Evolutionary conservation across 345 rosid species (phyloP), one percentile per base, ranked within the genome.

Genomic region (Eucalyptus pauciflora): DNA sequence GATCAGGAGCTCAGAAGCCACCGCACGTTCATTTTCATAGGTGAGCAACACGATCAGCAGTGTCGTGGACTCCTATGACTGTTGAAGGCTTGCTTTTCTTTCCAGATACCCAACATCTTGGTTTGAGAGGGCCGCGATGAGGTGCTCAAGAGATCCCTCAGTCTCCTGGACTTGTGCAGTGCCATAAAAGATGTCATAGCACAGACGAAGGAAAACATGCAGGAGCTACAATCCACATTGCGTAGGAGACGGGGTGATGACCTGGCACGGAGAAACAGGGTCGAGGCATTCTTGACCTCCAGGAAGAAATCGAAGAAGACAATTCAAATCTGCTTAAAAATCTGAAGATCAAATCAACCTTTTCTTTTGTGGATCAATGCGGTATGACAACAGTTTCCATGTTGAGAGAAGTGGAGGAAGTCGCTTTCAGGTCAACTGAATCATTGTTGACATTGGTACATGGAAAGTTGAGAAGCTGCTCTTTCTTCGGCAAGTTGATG

Each of bases 281-380:
- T 93, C 46, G 91, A 88, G 87, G 93, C 92, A 62, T 94, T 91
- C 91, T 45, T 94, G 25, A 85, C 92, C 89, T 89, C 92, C 3
- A 93, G 96, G 92, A 94, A 91, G 87, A 52, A 86, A 9, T 86
- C 89, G 50, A 93, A 92, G 88, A 94, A 90, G 88, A 90, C 93
- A 86, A 87, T 93, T 87, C 90, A 89, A 14, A 93, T 93, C 91
- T 88, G 20, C 60, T 88, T 92, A 89, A 93, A 89, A 80, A 33
- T 33, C 24, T 88, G 85, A 86, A 90, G 80, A 90, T 86, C 76
- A 92, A 89, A 86, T 46, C 24, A 15, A 31, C 67, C 49, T 46
- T 50, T 52, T 71, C 87, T 60, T 54, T 76, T 14, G 51, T 33
- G 50, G 71, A 8, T n/a, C 89, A 88, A 69, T 33, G 80, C 80